Evolutionary conservation across 352 stramenopile genomes (phyloP).

Genomic region (Peronospora farinosa): DNA sequence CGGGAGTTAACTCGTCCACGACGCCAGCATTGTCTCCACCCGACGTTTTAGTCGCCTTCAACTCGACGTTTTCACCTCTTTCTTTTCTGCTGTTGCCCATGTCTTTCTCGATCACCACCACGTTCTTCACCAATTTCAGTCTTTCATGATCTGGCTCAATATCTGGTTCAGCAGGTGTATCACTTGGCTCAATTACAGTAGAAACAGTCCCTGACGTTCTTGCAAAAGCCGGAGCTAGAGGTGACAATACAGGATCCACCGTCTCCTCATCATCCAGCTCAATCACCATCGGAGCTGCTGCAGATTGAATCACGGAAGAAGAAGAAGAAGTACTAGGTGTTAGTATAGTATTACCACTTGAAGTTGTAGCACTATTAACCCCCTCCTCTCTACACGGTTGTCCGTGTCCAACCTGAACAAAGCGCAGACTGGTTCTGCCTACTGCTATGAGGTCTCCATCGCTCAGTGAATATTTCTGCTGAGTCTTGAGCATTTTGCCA

Average conservation of each 20-base stretch:
- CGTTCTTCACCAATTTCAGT: conserved; percentile 1
- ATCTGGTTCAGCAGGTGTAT: conserved; percentile 11
- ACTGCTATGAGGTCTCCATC: conserved; percentile 42
- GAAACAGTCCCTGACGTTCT: not conserved
- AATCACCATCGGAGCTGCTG: conserved; percentile 8
- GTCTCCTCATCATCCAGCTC: conserved; percentile 16
- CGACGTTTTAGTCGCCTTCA: not conserved
- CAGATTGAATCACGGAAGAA: conserved; percentile 6
- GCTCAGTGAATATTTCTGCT: conserved; percentile 25
- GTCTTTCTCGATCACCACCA: not conserved
- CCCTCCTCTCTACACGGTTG: conserved; percentile 9
- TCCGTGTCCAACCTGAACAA: conserved; percentile 23
- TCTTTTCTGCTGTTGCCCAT: not conserved
- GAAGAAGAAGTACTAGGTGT: conserved; percentile 11
- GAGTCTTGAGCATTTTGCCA: conserved; percentile 18
- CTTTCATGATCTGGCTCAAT: conserved; percentile 13
- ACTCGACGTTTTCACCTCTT: not conserved
- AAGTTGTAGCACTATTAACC: not conserved
- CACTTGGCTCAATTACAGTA: not conserved
- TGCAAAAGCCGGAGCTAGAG: not conserved
- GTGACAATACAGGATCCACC: not conserved
- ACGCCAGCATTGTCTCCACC: not conserved
- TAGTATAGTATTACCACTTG: conserved; percentile 7
- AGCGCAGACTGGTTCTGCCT: conserved; percentile 34
- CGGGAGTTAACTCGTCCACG: conserved; percentile 7